Base-by-base conservation (phyloP, 1,139 yeast genomes). In the Debaryomyces sp. region DNA sequence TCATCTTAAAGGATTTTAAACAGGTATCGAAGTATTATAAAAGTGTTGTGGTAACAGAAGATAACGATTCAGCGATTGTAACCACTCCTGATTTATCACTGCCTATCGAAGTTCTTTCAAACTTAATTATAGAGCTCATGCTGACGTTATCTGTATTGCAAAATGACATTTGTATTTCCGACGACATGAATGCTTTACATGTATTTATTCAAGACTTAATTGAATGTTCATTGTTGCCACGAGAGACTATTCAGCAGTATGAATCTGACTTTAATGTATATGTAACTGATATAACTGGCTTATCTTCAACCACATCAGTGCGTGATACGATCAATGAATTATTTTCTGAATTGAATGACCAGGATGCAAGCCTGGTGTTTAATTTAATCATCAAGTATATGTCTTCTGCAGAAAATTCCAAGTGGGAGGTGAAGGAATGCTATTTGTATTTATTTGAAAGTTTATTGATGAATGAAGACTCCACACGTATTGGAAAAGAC, bases 241-340 rank as follows among this genome's bases (percentile, higher is more conserved):
- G 55, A 5, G 66, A 58, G 12, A 55, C 58, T 3, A 50, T 64
- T 12, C 75, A 71, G 24, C 68, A 63, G 15, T 76, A 72, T 50
- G 66, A 63, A 9, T 72, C 69, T 1, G 94, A 90, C 60, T 79
- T 84, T 61, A 89, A 89, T 58, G 70, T 66, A 6, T 90, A 81
- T 63, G 87, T 89, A 6, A 80, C 89, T 5, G 87, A 84, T 39
- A 89, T 87, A 49, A 77, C 89, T 1, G 96, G 91, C 1, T 71
- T 89, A 37, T 70, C 80, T 1, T 70, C 78, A 24, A 75, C 69
- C 6, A 66, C 68, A 10, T 64, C 75, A 5, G 76, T 80, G 1
- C 73, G 94, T 50, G 87, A 84, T 47, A 71, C 84, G 0, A 63
- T 81, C 2, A 64, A 68, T 45, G 89, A 84, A 34, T 73, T 76